These are phyloP conservation scores for Mycena haematopus DNA, from an alignment of 768 basidiomycete genomes.

Conservation along the genomic window DNA sequence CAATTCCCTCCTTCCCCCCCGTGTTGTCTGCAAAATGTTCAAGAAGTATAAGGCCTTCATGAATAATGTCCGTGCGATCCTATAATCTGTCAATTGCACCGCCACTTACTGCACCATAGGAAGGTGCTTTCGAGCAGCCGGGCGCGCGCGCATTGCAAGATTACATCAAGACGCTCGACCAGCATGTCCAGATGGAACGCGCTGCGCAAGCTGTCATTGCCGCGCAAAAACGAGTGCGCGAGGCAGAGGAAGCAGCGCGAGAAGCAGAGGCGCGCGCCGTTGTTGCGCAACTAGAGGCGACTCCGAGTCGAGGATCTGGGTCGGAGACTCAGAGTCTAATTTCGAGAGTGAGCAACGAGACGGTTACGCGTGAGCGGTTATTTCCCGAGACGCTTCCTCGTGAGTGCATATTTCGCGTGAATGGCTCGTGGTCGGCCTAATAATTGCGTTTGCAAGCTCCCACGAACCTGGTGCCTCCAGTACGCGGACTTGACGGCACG, in stretches of 20 bases:
- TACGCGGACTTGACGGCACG: background rate
- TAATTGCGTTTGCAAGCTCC: conserved; percentile 3
- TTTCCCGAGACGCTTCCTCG: conserved; percentile 8
- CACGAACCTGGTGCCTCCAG: background rate
- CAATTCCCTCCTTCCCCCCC: background rate
- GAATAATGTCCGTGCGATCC: conserved; percentile 20
- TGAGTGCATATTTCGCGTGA: conserved; percentile 10
- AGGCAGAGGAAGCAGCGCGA: conserved; percentile 3
- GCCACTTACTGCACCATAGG: background rate
- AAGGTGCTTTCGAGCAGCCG: conserved; percentile 26
- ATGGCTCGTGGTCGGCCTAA: background rate
- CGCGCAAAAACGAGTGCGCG: conserved; percentile 5
- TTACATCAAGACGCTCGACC: conserved; percentile 12
- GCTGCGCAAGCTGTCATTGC: conserved; percentile 9
- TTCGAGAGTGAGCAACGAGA: background rate
- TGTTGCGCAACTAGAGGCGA: background rate
- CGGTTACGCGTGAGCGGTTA: conserved; percentile 5
- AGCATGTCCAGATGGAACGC: conserved; percentile 9
- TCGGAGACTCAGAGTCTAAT: background rate
- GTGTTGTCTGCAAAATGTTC: conserved; percentile 14
- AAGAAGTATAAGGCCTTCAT: conserved; percentile 28
- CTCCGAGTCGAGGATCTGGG: background rate
- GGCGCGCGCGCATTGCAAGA: conserved; percentile 26
- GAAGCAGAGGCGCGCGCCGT: conserved; percentile 17
- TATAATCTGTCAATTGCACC: background rate